These are phyloP conservation scores for Apiospora saccharicola DNA, from an alignment of 2,329 filamentous ascomycete species.

Conservation along the genomic window DNA sequence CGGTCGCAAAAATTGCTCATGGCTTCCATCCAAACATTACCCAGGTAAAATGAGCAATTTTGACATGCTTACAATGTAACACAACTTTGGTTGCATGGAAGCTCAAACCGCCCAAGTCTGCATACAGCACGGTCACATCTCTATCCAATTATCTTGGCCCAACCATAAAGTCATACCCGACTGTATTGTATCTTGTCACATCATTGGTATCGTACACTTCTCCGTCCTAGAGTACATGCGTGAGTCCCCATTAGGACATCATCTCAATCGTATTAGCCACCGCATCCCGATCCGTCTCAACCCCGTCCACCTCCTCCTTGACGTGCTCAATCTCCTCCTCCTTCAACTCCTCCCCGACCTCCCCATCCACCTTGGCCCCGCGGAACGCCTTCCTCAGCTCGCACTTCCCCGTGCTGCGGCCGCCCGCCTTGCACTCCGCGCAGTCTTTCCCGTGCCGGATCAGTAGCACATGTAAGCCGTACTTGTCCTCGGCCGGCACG, in stretches of 20 bases:
- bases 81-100: no score
- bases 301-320: slow-evolving; percentile 26
- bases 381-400: slow-evolving; percentile 50
- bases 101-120: no score
- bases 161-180: background rate
- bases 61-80: no score
- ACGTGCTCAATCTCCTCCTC: slow-evolving; percentile 28
- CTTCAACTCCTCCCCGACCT: slow-evolving; percentile 27
- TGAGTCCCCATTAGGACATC: background rate
- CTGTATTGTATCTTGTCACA: background rate
- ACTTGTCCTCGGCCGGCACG: slow-evolving; percentile 58
- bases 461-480: slow-evolving; percentile 57
- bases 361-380: slow-evolving; percentile 29
- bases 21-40: no score
- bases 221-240: no score
- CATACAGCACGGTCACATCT: no score
- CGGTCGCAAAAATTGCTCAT: no score
- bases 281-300: slow-evolving; percentile 24
- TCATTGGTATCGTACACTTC: background rate
- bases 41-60: no score
- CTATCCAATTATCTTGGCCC: background rate
- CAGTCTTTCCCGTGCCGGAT: slow-evolving; percentile 57
- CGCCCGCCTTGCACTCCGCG: slow-evolving; percentile 53
- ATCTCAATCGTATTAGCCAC: slow-evolving; percentile 23
- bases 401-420: slow-evolving; percentile 48